Evolutionary conservation across 192 early-diverging fungal species (phyloP), one percentile per base, ranked within the genome.

Genomic region (Dispira simplex): DNA sequence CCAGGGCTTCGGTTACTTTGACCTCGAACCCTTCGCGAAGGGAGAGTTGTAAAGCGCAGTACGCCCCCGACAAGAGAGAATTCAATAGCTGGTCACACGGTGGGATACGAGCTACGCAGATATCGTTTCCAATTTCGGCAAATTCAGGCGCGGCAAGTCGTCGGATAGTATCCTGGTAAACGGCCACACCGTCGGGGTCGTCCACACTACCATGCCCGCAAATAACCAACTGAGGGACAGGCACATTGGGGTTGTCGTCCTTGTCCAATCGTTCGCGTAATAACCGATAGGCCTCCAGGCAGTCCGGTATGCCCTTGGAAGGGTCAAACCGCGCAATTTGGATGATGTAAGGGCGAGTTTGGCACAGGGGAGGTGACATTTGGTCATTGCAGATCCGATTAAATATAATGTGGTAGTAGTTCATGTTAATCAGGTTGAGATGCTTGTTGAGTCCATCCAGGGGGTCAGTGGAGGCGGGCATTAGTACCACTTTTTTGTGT

Each of bases 261-360:
- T 73, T 71, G 9, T 63, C 63, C 63, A 90, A 68, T 46, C 77
- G 77, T 16, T 72, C 62, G 62, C 87, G 85, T 53, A 92, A 75
- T 26, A 69, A 58, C 53, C 77, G 67, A 68, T 88, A 92, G 0
- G 89, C 77, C 60, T 87, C 74, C 25, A 92, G 56, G 21, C 89
- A 77, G 63, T 88, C 80, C 4, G 80, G 83, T 18, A 90, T 89
- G 43, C 88, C 90, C 74, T 92, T 92, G 57, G 82, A 80, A 13
- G 90, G 90, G 73, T 92, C 90, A 53, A 92, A 92, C 51, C 90
- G 73, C 25, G 87, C 82, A 54, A 92, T 81, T 75, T 92, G 90
- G 55, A 85, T 75, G 69, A 92, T 80, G 66, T 92, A 90, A 11
- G 87, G 87, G 20, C 90, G 73, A 46, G 75, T 65, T 47, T 70